Percentiles rank a stretch among this genome's conserved stretches.
These are phyloP conservation scores for Hypoxylon rubiginosum DNA, from an alignment of 2,329 filamentous ascomycete genomes.

Conservation along the genomic window DNA sequence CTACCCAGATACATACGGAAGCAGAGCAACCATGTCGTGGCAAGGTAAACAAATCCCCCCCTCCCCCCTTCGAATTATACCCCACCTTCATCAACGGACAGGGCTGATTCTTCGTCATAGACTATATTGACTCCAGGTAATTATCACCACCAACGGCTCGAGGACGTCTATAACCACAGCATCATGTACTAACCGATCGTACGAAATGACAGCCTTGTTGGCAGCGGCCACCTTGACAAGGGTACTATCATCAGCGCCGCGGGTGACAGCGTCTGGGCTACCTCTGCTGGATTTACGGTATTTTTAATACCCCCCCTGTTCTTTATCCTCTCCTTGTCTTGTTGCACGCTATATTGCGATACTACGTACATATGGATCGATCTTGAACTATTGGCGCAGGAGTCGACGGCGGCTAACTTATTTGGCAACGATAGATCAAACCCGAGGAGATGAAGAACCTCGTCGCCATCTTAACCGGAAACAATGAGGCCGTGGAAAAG, in stretches of 20 bases:
- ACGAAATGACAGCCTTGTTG: constrained; percentile 75
- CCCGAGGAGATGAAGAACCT: constrained; percentile 72
- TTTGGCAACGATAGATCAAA: constrained; percentile 62
- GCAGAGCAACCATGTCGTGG: constrained; percentile 74
- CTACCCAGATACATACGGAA: constrained; percentile 27
- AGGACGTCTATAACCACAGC: constrained; percentile 2
- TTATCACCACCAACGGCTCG: constrained; percentile 21
- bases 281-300: constrained; percentile 80
- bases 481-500: constrained; percentile 68
- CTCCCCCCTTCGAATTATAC: constrained; percentile 33
- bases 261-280: constrained; percentile 85
- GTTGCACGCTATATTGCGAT: constrained; percentile 16
- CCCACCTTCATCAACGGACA: constrained; percentile 47
- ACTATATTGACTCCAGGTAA: constrained; percentile 74
- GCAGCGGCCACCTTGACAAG: constrained; percentile 83
- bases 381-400: constrained; percentile 1
- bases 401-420: constrained; percentile 9
- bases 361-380: not conserved
- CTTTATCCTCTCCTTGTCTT: constrained; percentile 12
- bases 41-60: constrained; percentile 69
- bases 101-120: constrained; percentile 53
- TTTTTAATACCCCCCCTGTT: constrained; percentile 41
- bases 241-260: constrained; percentile 86
- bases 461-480: constrained; percentile 63
- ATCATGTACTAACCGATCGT: constrained; percentile 17